These are phyloP conservation scores for Carex myosuroides DNA, from an alignment of 176 grass and related monocot genomes.

Conservation along the genomic window DNA sequence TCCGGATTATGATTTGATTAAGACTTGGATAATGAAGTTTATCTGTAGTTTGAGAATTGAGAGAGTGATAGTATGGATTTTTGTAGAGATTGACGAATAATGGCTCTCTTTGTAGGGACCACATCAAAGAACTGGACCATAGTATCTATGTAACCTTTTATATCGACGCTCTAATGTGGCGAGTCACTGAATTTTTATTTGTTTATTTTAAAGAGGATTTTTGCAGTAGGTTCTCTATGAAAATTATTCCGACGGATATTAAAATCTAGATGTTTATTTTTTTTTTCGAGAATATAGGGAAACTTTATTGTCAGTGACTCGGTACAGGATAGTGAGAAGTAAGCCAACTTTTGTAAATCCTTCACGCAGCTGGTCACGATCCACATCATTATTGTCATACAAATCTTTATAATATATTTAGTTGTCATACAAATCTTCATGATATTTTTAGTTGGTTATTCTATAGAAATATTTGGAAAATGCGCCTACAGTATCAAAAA, in stretches of 20 bases:
- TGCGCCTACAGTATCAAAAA: background rate
- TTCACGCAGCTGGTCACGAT: background rate
- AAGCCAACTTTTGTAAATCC: background rate
- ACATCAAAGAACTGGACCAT: background rate
- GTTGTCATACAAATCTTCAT: background rate
- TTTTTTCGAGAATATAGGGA: background rate
- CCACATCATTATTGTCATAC: background rate
- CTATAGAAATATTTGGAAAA: background rate
- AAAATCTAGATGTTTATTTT: background rate
- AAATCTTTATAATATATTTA: background rate
- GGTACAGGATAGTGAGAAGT: background rate
- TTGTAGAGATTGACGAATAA: background rate
- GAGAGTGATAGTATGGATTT: background rate
- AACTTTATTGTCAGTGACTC: background rate
- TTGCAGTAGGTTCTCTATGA: background rate
- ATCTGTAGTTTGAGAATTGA: background rate
- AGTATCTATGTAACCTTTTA: background rate
- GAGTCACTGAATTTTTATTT: background rate
- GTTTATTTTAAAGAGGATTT: background rate
- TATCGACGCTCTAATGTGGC: background rate
- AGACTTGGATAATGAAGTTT: background rate
- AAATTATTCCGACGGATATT: background rate
- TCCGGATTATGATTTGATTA: constrained; percentile 1
- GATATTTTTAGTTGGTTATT: background rate
- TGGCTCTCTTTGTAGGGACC: background rate